Base-by-base conservation (phyloP, 441 rosid genomes). In the Breynia disticha region DNA sequence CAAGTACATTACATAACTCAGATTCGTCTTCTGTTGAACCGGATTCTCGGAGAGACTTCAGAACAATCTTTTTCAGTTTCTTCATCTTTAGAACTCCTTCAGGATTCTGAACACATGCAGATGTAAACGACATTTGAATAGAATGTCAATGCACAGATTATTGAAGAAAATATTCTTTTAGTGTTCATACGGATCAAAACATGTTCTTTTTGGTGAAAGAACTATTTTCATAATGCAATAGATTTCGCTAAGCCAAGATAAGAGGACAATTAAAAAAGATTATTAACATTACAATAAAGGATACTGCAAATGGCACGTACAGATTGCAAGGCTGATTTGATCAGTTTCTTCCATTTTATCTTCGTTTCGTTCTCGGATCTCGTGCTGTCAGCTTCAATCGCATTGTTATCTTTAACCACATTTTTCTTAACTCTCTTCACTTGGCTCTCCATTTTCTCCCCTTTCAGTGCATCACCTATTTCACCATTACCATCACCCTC, bases 321-420 rank as follows among this genome's bases (percentile, higher is more conserved):
- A 11, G 83, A 68, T 72, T 69, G 82, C 78, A 88, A 63, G 50
- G 89, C 72, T 10, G 83, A 66, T 44, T 68, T 76, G 55, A 91
- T 76, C 76, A 86, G 59, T 76, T 81, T 88, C 76, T 81, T 86
- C 94, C 95, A 84, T 60, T 79, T 84, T 55, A 91, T 82, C 69
- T 86, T 76, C 73, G 63, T 68, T 63, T 70, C 61, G 35, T 60
- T 20, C 16, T 60, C 77, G 52, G 76, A 76, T 19, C 66, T 67
- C 12, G 54, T 37, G 43, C 48, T 3, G 52, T 24, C 37, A 54
- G 66, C 38, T 56, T 67, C 70, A 50, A 37, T 42, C 10, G 19
- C 41, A 19, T 56, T 49, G 4, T 61, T 68, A 63, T 42, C 74
- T 48, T 51, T 56, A 4, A 20, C 41, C 5, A 16, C 42, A 48